Evolutionary conservation across 2,329 filamentous ascomycete genomes (phyloP).

Genomic region (Phyllosticta capitalensis): DNA sequence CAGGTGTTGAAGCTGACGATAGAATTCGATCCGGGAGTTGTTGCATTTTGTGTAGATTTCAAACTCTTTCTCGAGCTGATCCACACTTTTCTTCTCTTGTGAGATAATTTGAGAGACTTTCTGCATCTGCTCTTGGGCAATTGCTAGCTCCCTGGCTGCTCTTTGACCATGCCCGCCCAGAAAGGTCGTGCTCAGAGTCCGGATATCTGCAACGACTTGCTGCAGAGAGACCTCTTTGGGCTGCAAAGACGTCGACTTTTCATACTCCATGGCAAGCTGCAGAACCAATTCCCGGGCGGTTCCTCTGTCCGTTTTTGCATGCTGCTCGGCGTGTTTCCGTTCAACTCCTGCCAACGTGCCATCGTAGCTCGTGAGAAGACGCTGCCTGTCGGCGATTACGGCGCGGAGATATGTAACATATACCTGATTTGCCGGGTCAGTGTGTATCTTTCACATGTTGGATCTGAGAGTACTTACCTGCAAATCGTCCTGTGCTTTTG

Average conservation of each 20-base stretch:
- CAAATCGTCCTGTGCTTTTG: constrained; percentile 70
- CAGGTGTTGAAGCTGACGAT: constrained; percentile 80
- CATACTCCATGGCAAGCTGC: constrained; percentile 42
- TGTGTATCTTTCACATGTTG: neutral
- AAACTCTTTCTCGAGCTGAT: constrained; percentile 56
- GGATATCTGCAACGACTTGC: constrained; percentile 59
- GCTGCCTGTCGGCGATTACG: constrained; percentile 67
- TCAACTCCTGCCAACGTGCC: constrained; percentile 70
- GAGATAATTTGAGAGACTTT: constrained; percentile 45
- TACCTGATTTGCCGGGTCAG: constrained; percentile 51
- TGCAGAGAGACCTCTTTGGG: constrained; percentile 55
- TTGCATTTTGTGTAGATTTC: constrained; percentile 68
- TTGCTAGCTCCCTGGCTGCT: constrained; percentile 51
- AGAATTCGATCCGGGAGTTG: constrained; percentile 82
- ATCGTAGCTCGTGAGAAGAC: constrained; percentile 65
- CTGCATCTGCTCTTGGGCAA: constrained; percentile 56
- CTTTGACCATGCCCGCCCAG: constrained; percentile 42
- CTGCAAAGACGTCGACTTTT: constrained; percentile 41
- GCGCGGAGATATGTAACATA: constrained; percentile 73
- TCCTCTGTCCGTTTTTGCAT: constrained; percentile 55
- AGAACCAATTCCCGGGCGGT: constrained; percentile 61
- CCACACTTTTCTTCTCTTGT: constrained; percentile 43
- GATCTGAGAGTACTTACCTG: neutral
- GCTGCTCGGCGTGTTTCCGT: constrained; percentile 48
- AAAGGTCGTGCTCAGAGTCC: constrained; percentile 53